Conservation (phyloP, 78 protist genomes). For the Pelomyxa schiedti region DNA sequence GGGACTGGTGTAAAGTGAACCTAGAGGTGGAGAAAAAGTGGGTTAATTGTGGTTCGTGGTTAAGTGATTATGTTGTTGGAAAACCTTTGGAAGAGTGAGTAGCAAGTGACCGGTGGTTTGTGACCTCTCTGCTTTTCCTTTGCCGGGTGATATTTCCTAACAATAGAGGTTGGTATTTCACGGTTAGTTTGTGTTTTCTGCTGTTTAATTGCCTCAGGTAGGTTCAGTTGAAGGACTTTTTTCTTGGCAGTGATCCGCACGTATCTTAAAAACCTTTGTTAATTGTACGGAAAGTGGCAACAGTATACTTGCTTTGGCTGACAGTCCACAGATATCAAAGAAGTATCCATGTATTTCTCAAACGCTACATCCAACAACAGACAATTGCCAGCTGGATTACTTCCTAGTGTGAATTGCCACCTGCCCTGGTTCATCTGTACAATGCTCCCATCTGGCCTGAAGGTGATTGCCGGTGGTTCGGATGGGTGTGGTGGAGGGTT, state of each 20-base stretch:
- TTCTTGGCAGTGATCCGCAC: constrained; percentile 24
- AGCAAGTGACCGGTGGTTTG: constrained; percentile 4
- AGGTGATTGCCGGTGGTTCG: not conserved
- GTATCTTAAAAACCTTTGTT: not conserved
- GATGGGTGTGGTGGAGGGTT: not conserved
- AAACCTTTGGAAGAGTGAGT: constrained; percentile 4
- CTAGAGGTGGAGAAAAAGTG: no score
- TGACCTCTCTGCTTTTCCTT: constrained; percentile 1
- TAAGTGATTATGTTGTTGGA: no score
- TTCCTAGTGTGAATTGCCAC: not conserved
- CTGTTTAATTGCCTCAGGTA: not conserved
- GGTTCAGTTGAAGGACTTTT: constrained; percentile 5
- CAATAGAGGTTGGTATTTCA: no score
- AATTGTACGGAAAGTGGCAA: not conserved
- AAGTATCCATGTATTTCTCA: constrained; percentile 23
- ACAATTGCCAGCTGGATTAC: not conserved
- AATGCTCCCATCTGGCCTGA: not conserved
- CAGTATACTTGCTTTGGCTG: constrained; percentile 13
- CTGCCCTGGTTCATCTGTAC: constrained; percentile 33
- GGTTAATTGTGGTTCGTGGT: no score
- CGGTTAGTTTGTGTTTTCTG: no score
- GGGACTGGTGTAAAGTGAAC: no score
- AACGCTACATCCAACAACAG: not conserved
- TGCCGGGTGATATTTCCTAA: no score
- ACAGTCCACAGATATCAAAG: constrained; percentile 35